Evolutionary conservation across 2,329 filamentous ascomycete species (phyloP), one percentile per base, ranked within the genome.

Genomic region (Ilyonectria destructans): DNA sequence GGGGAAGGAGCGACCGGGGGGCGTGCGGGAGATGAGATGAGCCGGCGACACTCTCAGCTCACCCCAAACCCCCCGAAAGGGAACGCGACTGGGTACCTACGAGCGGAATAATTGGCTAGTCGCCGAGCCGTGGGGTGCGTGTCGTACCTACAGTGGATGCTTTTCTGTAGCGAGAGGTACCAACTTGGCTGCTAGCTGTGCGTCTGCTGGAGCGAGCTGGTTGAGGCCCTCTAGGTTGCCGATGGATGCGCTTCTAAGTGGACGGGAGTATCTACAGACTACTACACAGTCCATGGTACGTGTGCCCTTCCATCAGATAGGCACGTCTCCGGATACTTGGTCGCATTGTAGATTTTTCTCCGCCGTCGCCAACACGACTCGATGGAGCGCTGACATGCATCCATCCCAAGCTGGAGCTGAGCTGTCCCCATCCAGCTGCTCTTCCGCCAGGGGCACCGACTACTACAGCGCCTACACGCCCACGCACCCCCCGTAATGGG

Each of bases 11-110:
- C 31, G 46, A 59, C 45, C 60, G 56, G 45, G 62, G 65, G 52
- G 62, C 57, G 63, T 72, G 69, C 40, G 56, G 55, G 67, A 66
- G 46, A 57, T 69, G 65, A 70, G 68, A 65, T 70, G 62, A 63
- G 57, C 58, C 48, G 57, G 51, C 58, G 45, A 60, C 54, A 45
- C 57, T 61, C 58, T 59, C 62, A 66, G 63, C 63, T 61, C 63
- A 61, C 57, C 59, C 49, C 65, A 43, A 58, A 58, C 29, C 35
- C 49, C 17, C 51, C 51, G 21, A 54, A 54, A 54, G 43, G 46
- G 33, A 58, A 55, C 63, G 58, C 63, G 58, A 49, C 49, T 57
- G n/a, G 49, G 68, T 62, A 60, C 59, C 40, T 63, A 62, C 55
- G 33, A 59, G 57, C 49, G 51, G 29, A 43, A 49, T 67, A 54